Evolutionary conservation across 305 asterid genomes (phyloP), one percentile per base, ranked within the genome.

Genomic region (Solanum aculeatissimum): DNA sequence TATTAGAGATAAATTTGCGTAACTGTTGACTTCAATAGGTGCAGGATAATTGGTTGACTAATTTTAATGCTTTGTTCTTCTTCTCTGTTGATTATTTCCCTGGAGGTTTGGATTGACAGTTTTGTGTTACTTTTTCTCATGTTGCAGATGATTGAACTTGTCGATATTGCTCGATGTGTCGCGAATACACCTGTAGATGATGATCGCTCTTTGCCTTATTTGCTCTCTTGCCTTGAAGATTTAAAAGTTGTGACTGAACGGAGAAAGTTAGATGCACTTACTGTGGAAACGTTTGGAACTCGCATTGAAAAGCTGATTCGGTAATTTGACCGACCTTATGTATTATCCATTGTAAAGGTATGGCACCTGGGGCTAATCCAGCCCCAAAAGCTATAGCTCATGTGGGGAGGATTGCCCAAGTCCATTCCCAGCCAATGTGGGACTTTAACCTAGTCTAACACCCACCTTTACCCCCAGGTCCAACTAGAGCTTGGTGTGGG

Each of bases 281-380:
- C 99, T 0, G 99, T 97, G 83, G 99, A 95, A 87, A 97, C 99
- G 85, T 97, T 97, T 93, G 99, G 99, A 88, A 93, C 98, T 83
- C 99, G 99, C 82, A 94, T 97, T 84, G 99, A 97, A 93, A 95
- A 97, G 91, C 88, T 97, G 86, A 97, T 97, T 85, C 92, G 98
- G 99, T 91, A 65, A 88, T 89, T 85, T 86, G 79, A 27, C 82
- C 80, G 83, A 21, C 40, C 81, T 51, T 83, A 23, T 62, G 82
- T 80, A 38, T 65, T 10, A 29, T 47, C 49, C 79, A 65, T 29
- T 62, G 69, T 62, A 62, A 62, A 62, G 38, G 5, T 60, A 60
- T 60, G 68, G 9, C 35, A 23, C 35, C 18, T 60, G 1, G 68
- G 35, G 5, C 18, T 60, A 60, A 60, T 60, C 68, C 23, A 21